These are phyloP conservation scores for Candida rishiriensis DNA, from an alignment of 805 yeast genomes.

Conservation along the genomic window DNA sequence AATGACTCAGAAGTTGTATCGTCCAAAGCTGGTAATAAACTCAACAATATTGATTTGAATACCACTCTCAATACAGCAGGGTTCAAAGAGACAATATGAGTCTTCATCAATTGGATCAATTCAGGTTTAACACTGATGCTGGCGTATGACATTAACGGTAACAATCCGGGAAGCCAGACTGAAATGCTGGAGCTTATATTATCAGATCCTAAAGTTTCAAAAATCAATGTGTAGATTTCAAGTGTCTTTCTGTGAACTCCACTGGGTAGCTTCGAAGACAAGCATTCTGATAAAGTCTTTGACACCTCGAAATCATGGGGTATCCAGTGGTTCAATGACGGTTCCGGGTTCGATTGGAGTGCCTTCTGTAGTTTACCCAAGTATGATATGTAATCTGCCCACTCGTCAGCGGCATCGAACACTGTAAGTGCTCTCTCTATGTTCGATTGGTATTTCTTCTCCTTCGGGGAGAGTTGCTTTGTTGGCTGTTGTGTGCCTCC, in stretches of 20 bases:
- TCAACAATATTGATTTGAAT: slow-evolving; percentile 64
- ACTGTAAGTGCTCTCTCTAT: slow-evolving; percentile 68
- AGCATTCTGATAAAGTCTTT: slow-evolving; percentile 68
- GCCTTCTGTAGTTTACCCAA: slow-evolving; percentile 76
- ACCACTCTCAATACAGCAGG: slow-evolving; percentile 46
- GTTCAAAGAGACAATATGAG: slow-evolving; percentile 50
- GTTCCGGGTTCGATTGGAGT: slow-evolving; percentile 45
- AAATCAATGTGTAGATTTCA: slow-evolving; percentile 68
- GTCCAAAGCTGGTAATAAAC: slow-evolving; percentile 83
- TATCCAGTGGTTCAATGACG: slow-evolving; percentile 44
- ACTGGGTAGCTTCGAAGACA: slow-evolving; percentile 79
- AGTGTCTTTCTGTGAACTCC: slow-evolving; percentile 93
- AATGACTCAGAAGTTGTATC: slow-evolving; percentile 88
- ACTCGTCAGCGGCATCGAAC: slow-evolving; percentile 83
- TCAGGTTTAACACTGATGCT: slow-evolving; percentile 84
- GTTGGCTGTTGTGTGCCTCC: slow-evolving; percentile 15
- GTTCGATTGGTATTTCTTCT: slow-evolving; percentile 60
- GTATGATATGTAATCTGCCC: slow-evolving; percentile 98
- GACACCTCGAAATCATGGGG: slow-evolving; percentile 69
- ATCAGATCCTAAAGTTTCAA: slow-evolving; percentile 55
- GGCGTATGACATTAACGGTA: slow-evolving; percentile 85
- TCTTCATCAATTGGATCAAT: slow-evolving; percentile 57
- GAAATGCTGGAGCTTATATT: slow-evolving; percentile 51
- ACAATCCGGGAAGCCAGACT: slow-evolving; percentile 89
- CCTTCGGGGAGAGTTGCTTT: slow-evolving; percentile 48